phyloP scores from a whole-genome alignment of 106 monocot genomes.

The Triglochin maritima region DNA sequence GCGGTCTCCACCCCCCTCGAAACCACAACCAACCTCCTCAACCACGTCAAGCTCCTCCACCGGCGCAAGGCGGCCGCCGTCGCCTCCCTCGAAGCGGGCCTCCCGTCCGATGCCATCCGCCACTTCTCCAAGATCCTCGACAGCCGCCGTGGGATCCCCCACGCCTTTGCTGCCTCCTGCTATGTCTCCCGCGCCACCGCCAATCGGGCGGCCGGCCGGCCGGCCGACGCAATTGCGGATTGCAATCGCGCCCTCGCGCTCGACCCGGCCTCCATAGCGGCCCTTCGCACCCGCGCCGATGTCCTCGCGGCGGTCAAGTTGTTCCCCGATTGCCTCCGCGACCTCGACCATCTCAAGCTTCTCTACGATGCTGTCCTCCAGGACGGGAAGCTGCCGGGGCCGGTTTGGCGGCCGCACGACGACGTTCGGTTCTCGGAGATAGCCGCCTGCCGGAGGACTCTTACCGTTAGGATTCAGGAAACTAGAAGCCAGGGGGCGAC shows the following conservation, averaged over 20 bases:
- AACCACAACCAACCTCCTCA: slow-evolving; percentile 41
- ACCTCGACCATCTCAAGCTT: slow-evolving; percentile 90
- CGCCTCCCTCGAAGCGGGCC: slow-evolving; percentile 71
- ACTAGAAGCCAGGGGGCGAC: slow-evolving; percentile 24
- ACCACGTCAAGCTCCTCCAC: slow-evolving; percentile 81
- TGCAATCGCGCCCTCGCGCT: slow-evolving; percentile 78
- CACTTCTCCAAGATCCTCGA: slow-evolving; percentile 91
- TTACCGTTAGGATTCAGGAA: slow-evolving; percentile 36
- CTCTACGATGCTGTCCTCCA: slow-evolving; percentile 70
- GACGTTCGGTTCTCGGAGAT: slow-evolving; percentile 61
- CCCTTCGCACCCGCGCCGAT: slow-evolving; percentile 56
- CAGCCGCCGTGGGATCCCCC: slow-evolving; percentile 41
- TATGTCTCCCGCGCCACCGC: slow-evolving; percentile 72
- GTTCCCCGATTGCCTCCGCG: slow-evolving; percentile 61
- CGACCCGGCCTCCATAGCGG: slow-evolving; percentile 57
- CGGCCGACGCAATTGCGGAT: slow-evolving; percentile 71
- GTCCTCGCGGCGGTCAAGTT: slow-evolving; percentile 44
- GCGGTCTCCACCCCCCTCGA: slow-evolving; percentile 16
- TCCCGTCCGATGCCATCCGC: slow-evolving; percentile 56
- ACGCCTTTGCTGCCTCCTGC: slow-evolving; percentile 60
- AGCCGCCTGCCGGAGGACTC: slow-evolving; percentile 28
- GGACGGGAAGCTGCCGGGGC: slow-evolving; percentile 66
- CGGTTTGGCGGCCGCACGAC: slow-evolving; percentile 34
- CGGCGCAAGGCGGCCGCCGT: slow-evolving; percentile 79
- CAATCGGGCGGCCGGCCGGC: slow-evolving; percentile 34